A percentile compares a stretch with the other conserved stretches of the same genome.
Conservation (phyloP, 345 rosid species). For the Syzygium aqueum region DNA sequence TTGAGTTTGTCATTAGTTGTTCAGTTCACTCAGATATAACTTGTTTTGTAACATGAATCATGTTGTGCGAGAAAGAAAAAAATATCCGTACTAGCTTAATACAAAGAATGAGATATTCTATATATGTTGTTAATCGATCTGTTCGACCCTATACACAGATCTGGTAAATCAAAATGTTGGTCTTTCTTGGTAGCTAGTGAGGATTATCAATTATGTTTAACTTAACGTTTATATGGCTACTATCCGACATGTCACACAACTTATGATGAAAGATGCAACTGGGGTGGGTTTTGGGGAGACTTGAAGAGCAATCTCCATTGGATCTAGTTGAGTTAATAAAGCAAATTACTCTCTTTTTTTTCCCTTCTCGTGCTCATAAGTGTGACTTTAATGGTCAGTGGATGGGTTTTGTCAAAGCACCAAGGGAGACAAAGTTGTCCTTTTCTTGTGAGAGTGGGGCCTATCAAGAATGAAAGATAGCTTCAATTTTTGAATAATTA, state of each 20-base stretch:
- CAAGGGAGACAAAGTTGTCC: background rate
- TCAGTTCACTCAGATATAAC: too few relatives aligned
- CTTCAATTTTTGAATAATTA: background rate
- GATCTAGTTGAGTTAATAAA: background rate
- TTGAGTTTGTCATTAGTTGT: too few relatives aligned
- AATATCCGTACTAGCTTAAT: background rate
- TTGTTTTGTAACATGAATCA: background rate
- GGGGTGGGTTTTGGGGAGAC: background rate
- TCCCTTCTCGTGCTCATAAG: background rate
- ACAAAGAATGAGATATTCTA: background rate
- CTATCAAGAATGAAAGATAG: background rate
- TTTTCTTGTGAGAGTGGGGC: background rate
- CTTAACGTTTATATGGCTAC: background rate
- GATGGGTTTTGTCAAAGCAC: background rate
- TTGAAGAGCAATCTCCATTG: background rate
- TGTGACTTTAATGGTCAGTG: background rate
- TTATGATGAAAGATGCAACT: background rate
- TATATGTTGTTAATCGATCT: too few relatives aligned
- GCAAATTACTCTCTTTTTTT: too few relatives aligned
- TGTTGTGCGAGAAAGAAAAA: background rate
- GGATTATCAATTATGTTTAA: background rate
- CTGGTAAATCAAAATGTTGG: background rate
- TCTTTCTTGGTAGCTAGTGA: too few relatives aligned
- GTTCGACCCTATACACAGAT: background rate
- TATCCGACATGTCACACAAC: background rate